These are phyloP conservation scores for Leishmania turanica DNA, from an alignment of 208 protist genomes.

Conservation along the genomic window DNA sequence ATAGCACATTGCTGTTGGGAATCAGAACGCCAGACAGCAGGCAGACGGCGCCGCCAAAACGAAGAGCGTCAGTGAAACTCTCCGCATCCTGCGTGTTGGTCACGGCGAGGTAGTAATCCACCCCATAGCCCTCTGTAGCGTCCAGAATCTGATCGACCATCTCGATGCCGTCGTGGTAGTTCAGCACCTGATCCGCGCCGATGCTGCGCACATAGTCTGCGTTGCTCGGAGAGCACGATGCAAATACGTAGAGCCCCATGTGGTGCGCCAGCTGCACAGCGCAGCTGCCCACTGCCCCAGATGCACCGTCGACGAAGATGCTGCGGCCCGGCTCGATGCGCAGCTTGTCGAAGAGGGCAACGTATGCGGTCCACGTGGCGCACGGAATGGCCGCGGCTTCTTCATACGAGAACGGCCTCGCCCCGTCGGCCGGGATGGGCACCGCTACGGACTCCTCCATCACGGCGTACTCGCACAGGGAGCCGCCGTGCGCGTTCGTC, in stretches of 20 bases:
- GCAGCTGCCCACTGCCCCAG: constrained; percentile 68
- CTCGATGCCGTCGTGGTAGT: constrained; percentile 48
- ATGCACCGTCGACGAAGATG: constrained; percentile 79
- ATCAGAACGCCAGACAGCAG: constrained; percentile 49
- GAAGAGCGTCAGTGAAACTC: constrained; percentile 44
- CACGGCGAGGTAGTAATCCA: constrained; percentile 79
- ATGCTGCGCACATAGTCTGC: constrained; percentile 49
- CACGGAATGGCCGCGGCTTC: constrained; percentile 71
- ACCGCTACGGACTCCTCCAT: constrained; percentile 46
- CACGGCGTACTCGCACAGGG: constrained; percentile 74
- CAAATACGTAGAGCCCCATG: constrained; percentile 63
- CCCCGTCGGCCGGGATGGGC: constrained; percentile 35
- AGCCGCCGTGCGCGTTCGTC: constrained; percentile 32
- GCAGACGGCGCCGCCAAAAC: constrained; percentile 76
- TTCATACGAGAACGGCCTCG: constrained; percentile 50
- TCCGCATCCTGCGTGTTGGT: constrained; percentile 40
- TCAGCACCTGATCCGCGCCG: constrained; percentile 68
- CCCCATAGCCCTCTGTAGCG: constrained; percentile 38
- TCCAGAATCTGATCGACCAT: constrained; percentile 38
- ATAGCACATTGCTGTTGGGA: constrained; percentile 40
- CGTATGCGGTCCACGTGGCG: constrained; percentile 66
- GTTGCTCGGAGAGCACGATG: constrained; percentile 60
- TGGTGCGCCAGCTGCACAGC: constrained; percentile 83
- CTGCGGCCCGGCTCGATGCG: constrained; percentile 54
- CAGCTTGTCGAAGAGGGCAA: constrained; percentile 81